Base-by-base conservation (phyloP, 441 rosid species). In the Brassica balearica region DNA sequence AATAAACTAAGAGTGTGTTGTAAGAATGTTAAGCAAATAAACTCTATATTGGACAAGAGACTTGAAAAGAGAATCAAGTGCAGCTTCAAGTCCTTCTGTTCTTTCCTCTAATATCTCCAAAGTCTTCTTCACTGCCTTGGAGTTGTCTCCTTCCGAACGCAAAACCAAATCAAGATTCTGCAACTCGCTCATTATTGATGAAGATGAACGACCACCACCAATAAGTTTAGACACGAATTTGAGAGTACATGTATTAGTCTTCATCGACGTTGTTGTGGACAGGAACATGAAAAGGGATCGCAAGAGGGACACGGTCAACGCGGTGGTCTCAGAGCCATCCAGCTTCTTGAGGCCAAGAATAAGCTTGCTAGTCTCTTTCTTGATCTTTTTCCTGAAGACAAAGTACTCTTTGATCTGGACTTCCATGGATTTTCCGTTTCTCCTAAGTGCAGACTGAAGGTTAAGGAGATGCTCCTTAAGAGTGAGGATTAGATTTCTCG, bases 361-460 rank as follows among this genome's bases (percentile, higher is more conserved):
- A 46, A 79, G 75, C 75, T 81, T 87, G 63, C 73, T n/a, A 6
- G 83, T 75, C 62, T 86, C 91, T 75, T 76, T 87, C 81, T 81
- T 89, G 48, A 82, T 77, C 73, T 82, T 89, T 68, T 84, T 91
- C 69, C 91, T 85, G 58, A 84, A 86, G 68, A 32, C 23, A 38
- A 85, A 67, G 86, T 89, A 90, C 69, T 80, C 82, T 58, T 73
- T 79, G 75, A 88, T 62, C 56, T 84, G 78, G 1, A 73, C 74
- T 59, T 85, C 88, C 43, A 87, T 75, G 81, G 80, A 74, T 5
- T 78, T 76, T 0, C 88, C 87, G 66, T 75, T 84, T 71, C 97
- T 86, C 2, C 97, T 86, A 4, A 94, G 25, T 32, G 89, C 83
- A 3, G 89, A 89, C 56, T 87, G 91, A 41, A 94, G 85, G 17